These are phyloP conservation scores for Paraphoma sp. DNA, from an alignment of 2,329 filamentous ascomycete species.

Conservation along the genomic window DNA sequence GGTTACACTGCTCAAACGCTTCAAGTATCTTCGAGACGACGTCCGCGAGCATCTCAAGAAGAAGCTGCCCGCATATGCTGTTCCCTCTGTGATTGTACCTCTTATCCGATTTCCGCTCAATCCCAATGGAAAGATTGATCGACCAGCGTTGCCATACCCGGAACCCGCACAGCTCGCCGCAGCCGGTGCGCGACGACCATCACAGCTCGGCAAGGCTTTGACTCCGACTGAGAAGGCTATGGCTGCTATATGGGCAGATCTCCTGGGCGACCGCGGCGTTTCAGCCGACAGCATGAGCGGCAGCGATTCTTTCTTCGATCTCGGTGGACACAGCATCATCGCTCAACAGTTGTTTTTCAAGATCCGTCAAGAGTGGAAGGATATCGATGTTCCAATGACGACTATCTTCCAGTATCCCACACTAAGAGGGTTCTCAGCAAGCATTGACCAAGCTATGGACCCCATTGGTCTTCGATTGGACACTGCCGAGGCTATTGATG, in stretches of 20 bases:
- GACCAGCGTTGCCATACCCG: conserved; percentile 79
- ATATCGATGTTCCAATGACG: conserved; percentile 72
- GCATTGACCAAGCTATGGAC: conserved; percentile 59
- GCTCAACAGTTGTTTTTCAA: conserved; percentile 82
- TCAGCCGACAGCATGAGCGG: conserved; percentile 71
- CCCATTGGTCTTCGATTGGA: conserved; percentile 56
- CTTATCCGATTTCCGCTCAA: conserved; percentile 76
- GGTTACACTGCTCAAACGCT: conserved; percentile 64
- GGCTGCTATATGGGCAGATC: conserved; percentile 75
- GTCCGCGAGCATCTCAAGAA: conserved; percentile 72
- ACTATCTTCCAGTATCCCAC: conserved; percentile 73
- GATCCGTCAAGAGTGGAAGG: conserved; percentile 66
- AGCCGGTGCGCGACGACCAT: conserved; percentile 56
- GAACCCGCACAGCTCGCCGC: conserved; percentile 72
- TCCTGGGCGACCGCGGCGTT: conserved; percentile 66
- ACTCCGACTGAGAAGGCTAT: conserved; percentile 69
- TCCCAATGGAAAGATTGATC: conserved; percentile 73
- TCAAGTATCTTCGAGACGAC: conserved; percentile 66
- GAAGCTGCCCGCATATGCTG: conserved; percentile 75
- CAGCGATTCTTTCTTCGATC: conserved; percentile 75
- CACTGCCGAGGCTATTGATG: conserved; percentile 46
- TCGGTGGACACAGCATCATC: conserved; percentile 81
- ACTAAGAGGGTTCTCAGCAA: conserved; percentile 61
- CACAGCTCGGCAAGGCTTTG: conserved; percentile 54
- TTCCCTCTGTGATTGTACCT: conserved; percentile 76